Evolutionary conservation across 768 basidiomycete genomes (phyloP).

Genomic region (Psilocybe azurescens): DNA sequence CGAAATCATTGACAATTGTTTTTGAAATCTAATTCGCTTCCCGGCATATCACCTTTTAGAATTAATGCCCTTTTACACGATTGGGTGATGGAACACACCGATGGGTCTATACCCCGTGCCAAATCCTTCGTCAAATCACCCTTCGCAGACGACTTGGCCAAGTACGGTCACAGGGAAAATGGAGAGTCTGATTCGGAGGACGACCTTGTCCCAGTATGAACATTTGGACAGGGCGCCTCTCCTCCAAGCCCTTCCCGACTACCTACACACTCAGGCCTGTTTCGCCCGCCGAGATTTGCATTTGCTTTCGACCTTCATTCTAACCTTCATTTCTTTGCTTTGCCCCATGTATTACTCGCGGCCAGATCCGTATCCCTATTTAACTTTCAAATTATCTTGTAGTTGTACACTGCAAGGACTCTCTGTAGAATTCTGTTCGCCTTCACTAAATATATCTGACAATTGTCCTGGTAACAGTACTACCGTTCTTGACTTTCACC

Average conservation of each 20-base stretch:
- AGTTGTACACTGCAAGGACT: background rate
- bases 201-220: conserved; percentile 19
- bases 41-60: conserved; percentile 18
- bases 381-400: background rate
- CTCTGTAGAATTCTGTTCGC: no score
- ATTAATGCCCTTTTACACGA: conserved; percentile 34
- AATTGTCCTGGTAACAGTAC: no score
- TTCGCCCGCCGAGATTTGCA: background rate
- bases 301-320: no score
- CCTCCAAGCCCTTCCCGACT: background rate
- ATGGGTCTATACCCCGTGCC: conserved; percentile 26
- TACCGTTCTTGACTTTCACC: no score
- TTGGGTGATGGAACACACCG: conserved; percentile 32
- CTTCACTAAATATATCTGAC: no score
- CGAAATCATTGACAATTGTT: background rate
- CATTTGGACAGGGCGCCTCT: background rate
- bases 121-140: conserved; percentile 32
- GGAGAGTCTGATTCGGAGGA: conserved; percentile 28
- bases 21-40: background rate
- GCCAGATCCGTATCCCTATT: no score
- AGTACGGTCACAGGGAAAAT: conserved; percentile 27
- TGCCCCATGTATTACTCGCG: no score
- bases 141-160: conserved; percentile 30
- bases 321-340: no score
- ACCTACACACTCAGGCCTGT: background rate